Conservation (phyloP, 2,329 filamentous ascomycete species). For the Pseudovirgaria hyperparasitica region DNA sequence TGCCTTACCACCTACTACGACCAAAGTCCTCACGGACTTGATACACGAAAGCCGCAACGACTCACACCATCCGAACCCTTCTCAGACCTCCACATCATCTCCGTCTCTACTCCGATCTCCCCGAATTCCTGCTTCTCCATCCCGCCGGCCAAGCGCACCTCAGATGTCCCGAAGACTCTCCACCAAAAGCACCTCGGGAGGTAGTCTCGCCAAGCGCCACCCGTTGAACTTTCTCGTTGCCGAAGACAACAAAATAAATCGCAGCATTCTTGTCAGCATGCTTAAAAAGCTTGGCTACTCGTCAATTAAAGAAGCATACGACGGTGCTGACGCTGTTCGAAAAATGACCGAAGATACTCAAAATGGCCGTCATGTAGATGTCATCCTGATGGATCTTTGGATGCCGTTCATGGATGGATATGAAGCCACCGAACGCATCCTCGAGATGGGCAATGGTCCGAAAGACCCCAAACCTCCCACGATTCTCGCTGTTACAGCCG, state of each 20-base stretch:
- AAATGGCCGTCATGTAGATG: constrained; percentile 36
- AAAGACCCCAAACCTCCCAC: constrained; percentile 22
- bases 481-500: constrained; percentile 52
- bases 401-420: constrained; percentile 66
- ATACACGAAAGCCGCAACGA: constrained; percentile 8
- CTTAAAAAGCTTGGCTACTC: constrained; percentile 54
- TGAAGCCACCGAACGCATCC: constrained; percentile 51
- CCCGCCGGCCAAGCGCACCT: constrained; percentile 8
- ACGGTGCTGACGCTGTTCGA: constrained; percentile 54
- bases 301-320: constrained; percentile 50
- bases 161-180: constrained; percentile 11
- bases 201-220: constrained; percentile 45
- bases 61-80: constrained; percentile 4
- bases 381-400: constrained; percentile 64
- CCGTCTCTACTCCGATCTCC: constrained; percentile 11
- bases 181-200: constrained; percentile 27
- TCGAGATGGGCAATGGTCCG: constrained; percentile 33
- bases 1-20: constrained; percentile 16
- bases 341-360: constrained; percentile 37
- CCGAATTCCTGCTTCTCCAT: constrained; percentile 16
- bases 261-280: constrained; percentile 53
- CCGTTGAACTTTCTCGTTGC: constrained; percentile 57
- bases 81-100: constrained; percentile 3
- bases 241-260: constrained; percentile 62
- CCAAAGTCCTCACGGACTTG: constrained; percentile 11